Evolutionary conservation across 768 basidiomycete genomes (phyloP), one percentile per base, ranked within the genome.

Genomic region (Tephrocybe rancida): DNA sequence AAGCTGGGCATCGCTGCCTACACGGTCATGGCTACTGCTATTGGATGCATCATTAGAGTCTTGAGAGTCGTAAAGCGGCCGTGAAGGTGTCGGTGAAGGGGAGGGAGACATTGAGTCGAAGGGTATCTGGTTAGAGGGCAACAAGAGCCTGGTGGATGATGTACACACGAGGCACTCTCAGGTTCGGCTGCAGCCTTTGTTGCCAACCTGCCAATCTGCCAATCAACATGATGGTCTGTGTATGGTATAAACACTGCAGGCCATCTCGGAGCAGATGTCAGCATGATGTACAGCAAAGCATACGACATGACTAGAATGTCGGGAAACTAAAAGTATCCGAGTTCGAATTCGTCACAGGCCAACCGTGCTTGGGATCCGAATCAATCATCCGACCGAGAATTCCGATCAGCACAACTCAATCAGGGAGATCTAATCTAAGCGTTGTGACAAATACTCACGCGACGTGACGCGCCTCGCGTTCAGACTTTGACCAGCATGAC

Each of bases 401-500:
- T 32, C 30, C 30, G 30, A 6, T 32, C 30, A 6, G 30, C n/a
- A n/a, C n/a, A n/a, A n/a, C n/a, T n/a, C n/a, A n/a, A n/a, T n/a
- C n/a, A n/a, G n/a, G n/a, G 25, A 26, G 22, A 35, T 44, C 18
- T 18, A 26, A 51, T 52, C 27, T 22, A 38, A n/a, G 19, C 35
- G 44, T 14, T 32, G 59, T 58, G 48, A 61, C 59, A n/a, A 19
- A 11, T 3, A 9, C 25, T 54, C 58, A 61, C 58, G 57, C 34
- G 58, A 54, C 46, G 61, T 62, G 61, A 62, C 57, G 27, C 25
- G 1, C 18, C 32, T 58, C 52, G 51, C 45, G 54, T 53, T 21
- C 32, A 19, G 4, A 18, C 21, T 18, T 46, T 27, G 27, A 46
- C 52, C 44, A 25, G 60, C 55, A 84, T 83, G 81, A 68, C 82